Conservation (phyloP, 257 asterid species). For the Rubia yunnanensis region DNA sequence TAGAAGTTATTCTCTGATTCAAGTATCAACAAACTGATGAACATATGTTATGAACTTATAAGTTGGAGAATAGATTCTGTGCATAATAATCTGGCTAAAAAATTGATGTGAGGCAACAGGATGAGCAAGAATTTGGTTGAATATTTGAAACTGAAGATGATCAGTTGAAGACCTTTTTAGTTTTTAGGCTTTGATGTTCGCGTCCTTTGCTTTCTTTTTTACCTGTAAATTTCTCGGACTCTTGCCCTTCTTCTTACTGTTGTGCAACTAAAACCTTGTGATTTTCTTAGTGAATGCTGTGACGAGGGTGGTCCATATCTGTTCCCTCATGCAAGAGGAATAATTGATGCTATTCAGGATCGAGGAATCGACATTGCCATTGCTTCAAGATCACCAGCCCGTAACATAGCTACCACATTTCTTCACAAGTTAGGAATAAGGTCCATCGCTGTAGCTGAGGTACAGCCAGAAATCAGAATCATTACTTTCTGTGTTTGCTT, state of each 20-base stretch:
- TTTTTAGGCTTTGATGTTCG: neutral
- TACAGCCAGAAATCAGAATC: neutral
- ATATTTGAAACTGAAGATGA: neutral
- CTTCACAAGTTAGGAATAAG: conserved; percentile 19
- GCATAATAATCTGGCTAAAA: neutral
- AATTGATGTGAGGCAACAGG: neutral
- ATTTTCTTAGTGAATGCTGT: conserved; percentile 17
- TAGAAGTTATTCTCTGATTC: neutral
- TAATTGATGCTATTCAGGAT: conserved; percentile 21
- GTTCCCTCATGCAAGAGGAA: conserved; percentile 27
- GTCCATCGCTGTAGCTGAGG: conserved; percentile 27
- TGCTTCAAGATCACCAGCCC: conserved; percentile 30
- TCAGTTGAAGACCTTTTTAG: neutral
- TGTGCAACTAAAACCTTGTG: neutral
- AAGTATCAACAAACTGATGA: too few relatives aligned
- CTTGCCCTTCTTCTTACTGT: neutral
- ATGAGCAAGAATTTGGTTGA: neutral
- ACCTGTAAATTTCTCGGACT: neutral
- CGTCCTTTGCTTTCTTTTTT: neutral
- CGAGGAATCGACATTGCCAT: conserved; percentile 22
- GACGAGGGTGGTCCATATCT: conserved; percentile 14
- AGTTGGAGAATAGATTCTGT: neutral
- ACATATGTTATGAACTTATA: neutral
- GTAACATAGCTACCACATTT: conserved; percentile 20
- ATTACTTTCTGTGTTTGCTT: neutral